Evolutionary conservation across 2,329 filamentous ascomycete species (phyloP), one percentile per base, ranked within the genome.

Genomic region (Fusarium denticulatum): DNA sequence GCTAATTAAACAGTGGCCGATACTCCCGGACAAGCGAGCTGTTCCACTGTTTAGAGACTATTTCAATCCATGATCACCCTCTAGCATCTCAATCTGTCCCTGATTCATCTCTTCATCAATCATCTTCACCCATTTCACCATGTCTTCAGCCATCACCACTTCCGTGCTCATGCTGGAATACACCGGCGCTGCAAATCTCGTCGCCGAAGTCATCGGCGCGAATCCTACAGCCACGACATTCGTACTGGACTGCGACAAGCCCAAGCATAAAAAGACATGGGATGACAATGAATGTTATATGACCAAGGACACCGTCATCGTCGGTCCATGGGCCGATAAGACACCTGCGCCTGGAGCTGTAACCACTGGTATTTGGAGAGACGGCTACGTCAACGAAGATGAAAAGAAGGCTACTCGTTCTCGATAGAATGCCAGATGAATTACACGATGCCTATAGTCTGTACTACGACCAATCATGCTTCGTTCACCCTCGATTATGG

Each of bases 261-360:
- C 49, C 3, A 36, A 36, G 6, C 11, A 52, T 9, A 36, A 52
- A 6, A 52, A 36, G n/a, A 26, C 18, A 3, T 52, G 49, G 49
- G 49, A 26, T 3, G 18, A 52, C 4, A 24, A 15, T 1, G 49
- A 36, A 7, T 64, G 61, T 18, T 50, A 30, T 8, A 6, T 64
- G 2, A 62, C 57, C 4, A 28, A 62, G 16, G 20, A 43, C 1
- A 64, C 57, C 5, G 4, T 64, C 5, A 22, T 64, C 4, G 14
- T 62, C 16, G 45, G 61, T 1, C 45, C 61, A 20, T 64, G 57
- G 61, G 61, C 45, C 15, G 57, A 64, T 6, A 64, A 64, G 14
- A 45, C 45, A 8, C 24, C 24, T 20, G 15, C 26, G 3, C 57
- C 39, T 7, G 57, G 56, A 9, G 45, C 45, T 6, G 43, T 34